phyloP scores from a whole-genome alignment of 495 filamentous ascomycete genomes.

The Neurospora pannonica region DNA sequence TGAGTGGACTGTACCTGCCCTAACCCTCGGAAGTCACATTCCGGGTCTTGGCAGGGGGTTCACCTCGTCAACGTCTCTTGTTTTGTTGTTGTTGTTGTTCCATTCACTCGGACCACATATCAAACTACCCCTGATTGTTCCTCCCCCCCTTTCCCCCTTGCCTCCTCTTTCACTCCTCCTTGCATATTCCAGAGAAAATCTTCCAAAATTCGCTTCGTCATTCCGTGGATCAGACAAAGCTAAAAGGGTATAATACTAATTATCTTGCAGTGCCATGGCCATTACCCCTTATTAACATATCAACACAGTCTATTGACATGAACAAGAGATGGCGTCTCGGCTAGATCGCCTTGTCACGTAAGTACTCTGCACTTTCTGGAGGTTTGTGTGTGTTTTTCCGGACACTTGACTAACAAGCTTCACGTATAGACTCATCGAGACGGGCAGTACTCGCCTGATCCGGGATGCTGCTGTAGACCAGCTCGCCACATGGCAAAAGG shows the following conservation, averaged over 20 bases:
- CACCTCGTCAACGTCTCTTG: not conserved
- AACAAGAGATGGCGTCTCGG: conserved; percentile 46
- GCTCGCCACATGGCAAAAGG: conserved; percentile 92
- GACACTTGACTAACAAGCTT: conserved; percentile 15
- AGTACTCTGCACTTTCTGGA: conserved; percentile 31
- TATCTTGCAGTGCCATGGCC: conserved; percentile 17
- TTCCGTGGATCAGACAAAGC: not conserved
- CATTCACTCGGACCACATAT: not conserved
- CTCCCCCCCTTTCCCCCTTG: not conserved
- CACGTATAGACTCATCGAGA: conserved; percentile 72
- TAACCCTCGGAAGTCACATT: not conserved
- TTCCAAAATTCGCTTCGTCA: not conserved
- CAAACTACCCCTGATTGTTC: not conserved
- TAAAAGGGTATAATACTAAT: conserved; percentile 2
- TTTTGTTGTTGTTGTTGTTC: not conserved
- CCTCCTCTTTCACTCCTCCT: not conserved
- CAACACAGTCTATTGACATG: conserved; percentile 17
- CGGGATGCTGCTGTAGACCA: conserved; percentile 94
- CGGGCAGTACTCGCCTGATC: conserved; percentile 87
- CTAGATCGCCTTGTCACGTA: conserved; percentile 91
- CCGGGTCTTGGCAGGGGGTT: not conserved
- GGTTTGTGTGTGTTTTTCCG: not conserved
- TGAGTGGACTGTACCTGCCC: not conserved
- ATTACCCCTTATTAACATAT: conserved; percentile 4
- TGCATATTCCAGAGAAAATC: not conserved